phyloP scores from a whole-genome alignment of 2,329 filamentous ascomycete genomes.

The Venturia asperata region DNA sequence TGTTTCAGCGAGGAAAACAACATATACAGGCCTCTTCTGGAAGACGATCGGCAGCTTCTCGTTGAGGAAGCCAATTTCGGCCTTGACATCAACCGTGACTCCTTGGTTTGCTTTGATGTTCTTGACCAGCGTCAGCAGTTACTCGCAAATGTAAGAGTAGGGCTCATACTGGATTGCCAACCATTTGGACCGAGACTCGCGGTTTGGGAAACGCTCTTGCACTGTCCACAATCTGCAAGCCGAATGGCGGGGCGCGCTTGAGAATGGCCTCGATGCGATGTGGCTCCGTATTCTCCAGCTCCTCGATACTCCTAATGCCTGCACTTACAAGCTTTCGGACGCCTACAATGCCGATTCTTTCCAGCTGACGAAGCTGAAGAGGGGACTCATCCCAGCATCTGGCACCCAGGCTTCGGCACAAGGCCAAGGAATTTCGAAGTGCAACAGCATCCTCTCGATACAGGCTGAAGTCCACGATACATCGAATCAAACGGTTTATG shows the following conservation, averaged over 20 bases:
- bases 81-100: conserved; percentile 56
- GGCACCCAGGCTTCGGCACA: conserved; percentile 69
- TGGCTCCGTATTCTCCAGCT: conserved; percentile 60
- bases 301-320: conserved; percentile 64
- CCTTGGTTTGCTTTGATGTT: conserved; percentile 34
- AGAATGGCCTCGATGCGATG: conserved; percentile 69
- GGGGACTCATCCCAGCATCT: conserved; percentile 75
- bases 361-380: conserved; percentile 75
- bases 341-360: conserved; percentile 67
- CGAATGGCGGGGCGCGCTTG: conserved; percentile 76
- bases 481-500: conserved; percentile 62
- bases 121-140: conserved; percentile 21
- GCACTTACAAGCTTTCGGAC: conserved; percentile 65
- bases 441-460: conserved; percentile 57
- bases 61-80: conserved; percentile 66
- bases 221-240: conserved; percentile 57
- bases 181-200: conserved; percentile 47
- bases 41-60: conserved; percentile 54
- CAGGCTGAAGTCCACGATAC: conserved; percentile 68
- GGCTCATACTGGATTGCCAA: conserved; percentile 41
- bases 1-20: conserved; percentile 68
- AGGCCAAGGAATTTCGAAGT: conserved; percentile 62
- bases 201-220: conserved; percentile 66
- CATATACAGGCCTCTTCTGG: conserved; percentile 55
- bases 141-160: not conserved